Evolutionary conservation across 805 yeast species (phyloP).

Genomic region (Saturnispora kantuleensis): DNA sequence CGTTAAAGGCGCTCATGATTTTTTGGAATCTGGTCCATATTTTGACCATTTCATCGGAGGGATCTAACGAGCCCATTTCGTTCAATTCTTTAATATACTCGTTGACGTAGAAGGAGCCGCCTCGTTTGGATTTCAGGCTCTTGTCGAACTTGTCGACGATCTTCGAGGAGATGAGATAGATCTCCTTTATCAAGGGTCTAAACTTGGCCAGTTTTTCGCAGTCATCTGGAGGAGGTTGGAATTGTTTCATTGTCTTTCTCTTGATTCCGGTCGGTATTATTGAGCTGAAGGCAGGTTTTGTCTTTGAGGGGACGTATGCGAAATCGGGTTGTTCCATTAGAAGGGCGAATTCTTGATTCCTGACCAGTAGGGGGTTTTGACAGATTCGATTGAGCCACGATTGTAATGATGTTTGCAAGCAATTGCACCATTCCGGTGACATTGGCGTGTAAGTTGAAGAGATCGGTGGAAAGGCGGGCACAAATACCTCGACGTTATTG

Average conservation of each 20-base stretch:
- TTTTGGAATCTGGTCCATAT: slow-evolving; percentile 76
- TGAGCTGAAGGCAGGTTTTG: slow-evolving; percentile 29
- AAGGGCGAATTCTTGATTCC: slow-evolving; percentile 81
- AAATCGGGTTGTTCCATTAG: slow-evolving; percentile 39
- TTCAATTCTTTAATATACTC: slow-evolving; percentile 39
- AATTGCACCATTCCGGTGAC: slow-evolving; percentile 66
- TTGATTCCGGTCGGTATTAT: slow-evolving; percentile 75
- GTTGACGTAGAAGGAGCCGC: slow-evolving; percentile 31
- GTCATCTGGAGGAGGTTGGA: slow-evolving; percentile 87
- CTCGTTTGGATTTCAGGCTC: slow-evolving; percentile 48
- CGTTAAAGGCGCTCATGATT: slow-evolving; percentile 61
- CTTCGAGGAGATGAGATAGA: slow-evolving; percentile 51
- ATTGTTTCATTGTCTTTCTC: slow-evolving; percentile 84
- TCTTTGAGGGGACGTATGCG: slow-evolving; percentile 30
- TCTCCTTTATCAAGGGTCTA: slow-evolving; percentile 75
- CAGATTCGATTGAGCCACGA: slow-evolving; percentile 77
- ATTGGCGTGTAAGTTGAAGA: slow-evolving; percentile 73
- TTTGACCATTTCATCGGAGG: slow-evolving; percentile 58
- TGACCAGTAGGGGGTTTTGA: slow-evolving; percentile 64
- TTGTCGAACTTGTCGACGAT: slow-evolving; percentile 44
- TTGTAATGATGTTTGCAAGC: slow-evolving; percentile 54
- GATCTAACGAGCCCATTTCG: slow-evolving; percentile 33
- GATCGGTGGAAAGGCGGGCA: slow-evolving; percentile 76
- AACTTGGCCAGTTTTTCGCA: slow-evolving; percentile 71
- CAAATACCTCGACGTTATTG: slow-evolving; percentile 85